Percentiles rank a stretch among this genome's conserved stretches.
These are phyloP conservation scores for Nothophoma quercina DNA, from an alignment of 2,329 filamentous ascomycete species.

Conservation along the genomic window DNA sequence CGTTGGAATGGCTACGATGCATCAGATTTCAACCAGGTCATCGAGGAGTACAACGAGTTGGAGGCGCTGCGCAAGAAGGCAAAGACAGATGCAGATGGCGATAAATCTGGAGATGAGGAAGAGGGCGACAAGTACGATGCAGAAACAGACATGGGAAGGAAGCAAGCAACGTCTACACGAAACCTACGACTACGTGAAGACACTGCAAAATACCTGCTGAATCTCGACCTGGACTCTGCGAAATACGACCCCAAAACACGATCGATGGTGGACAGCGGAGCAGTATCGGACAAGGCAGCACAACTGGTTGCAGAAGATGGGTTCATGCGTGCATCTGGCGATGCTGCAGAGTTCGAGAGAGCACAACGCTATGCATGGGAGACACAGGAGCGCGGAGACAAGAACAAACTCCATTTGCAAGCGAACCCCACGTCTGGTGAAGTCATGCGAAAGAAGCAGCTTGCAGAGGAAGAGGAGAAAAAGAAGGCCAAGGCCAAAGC, in stretches of 20 bases:
- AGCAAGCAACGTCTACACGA: conserved; percentile 88
- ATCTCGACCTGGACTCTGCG: conserved; percentile 93
- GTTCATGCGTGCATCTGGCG: conserved; percentile 86
- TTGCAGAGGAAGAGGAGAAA: conserved; percentile 74
- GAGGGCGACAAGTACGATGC: conserved; percentile 79
- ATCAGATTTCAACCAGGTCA: conserved; percentile 82
- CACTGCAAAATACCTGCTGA: conserved; percentile 94
- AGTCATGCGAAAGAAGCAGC: conserved; percentile 79
- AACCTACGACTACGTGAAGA: conserved; percentile 94
- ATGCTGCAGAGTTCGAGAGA: conserved; percentile 89
- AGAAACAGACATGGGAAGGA: conserved; percentile 94
- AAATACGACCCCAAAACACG: conserved; percentile 98
- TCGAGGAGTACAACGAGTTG: conserved; percentile 87
- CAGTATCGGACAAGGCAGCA: conserved; percentile 79
- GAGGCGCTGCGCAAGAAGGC: conserved; percentile 72
- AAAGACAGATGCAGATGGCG: conserved; percentile 47
- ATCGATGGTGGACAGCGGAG: conserved; percentile 85
- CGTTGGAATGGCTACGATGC: conserved; percentile 98
- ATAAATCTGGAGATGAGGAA: conserved; percentile 56
- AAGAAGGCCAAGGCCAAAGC: conserved; percentile 72
- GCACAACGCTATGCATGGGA: conserved; percentile 96
- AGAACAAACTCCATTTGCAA: conserved; percentile 86
- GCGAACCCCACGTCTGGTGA: conserved; percentile 96
- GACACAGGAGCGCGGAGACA: conserved; percentile 80
- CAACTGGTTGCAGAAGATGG: conserved; percentile 90